These are phyloP conservation scores for Dactylellina drechsleri DNA, from an alignment of 2,329 filamentous ascomycete genomes.

Conservation along the genomic window DNA sequence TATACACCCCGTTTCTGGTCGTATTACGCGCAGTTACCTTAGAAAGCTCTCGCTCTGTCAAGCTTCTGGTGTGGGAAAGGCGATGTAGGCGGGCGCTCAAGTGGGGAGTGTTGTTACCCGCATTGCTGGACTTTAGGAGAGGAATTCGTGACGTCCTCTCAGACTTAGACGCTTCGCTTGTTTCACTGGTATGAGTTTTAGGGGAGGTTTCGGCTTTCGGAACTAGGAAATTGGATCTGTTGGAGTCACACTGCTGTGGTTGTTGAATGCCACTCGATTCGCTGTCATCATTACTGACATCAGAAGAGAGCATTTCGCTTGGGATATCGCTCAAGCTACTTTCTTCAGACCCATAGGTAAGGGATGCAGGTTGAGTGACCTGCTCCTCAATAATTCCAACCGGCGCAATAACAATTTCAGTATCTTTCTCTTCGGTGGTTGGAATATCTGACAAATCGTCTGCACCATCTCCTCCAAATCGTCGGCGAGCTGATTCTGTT, in stretches of 20 bases:
- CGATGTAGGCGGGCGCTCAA: constrained; percentile 31
- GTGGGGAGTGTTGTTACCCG: not conserved
- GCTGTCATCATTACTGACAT: constrained; percentile 14
- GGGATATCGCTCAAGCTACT: constrained; percentile 5
- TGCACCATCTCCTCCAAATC: constrained; percentile 6
- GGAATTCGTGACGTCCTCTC: constrained; percentile 36
- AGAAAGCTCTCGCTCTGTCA: constrained; percentile 40
- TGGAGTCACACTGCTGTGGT: not conserved
- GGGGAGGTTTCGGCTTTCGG: not conserved
- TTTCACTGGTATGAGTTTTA: constrained; percentile 13
- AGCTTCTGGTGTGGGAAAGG: constrained; percentile 35
- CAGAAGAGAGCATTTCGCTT: constrained; percentile 18
- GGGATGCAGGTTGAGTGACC: not conserved
- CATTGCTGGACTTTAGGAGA: constrained; percentile 18
- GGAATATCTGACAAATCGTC: not conserved
- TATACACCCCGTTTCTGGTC: constrained; percentile 46
- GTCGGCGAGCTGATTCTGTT: no score
- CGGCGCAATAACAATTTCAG: not conserved
- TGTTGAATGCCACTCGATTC: not conserved
- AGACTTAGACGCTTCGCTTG: not conserved
- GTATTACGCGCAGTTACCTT: constrained; percentile 51
- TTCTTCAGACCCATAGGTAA: not conserved
- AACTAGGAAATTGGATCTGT: constrained; percentile 1
- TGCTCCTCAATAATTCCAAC: not conserved
- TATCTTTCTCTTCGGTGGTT: not conserved